These are phyloP conservation scores for Populus nigra DNA, from an alignment of 345 rosid genomes.

Conservation along the genomic window DNA sequence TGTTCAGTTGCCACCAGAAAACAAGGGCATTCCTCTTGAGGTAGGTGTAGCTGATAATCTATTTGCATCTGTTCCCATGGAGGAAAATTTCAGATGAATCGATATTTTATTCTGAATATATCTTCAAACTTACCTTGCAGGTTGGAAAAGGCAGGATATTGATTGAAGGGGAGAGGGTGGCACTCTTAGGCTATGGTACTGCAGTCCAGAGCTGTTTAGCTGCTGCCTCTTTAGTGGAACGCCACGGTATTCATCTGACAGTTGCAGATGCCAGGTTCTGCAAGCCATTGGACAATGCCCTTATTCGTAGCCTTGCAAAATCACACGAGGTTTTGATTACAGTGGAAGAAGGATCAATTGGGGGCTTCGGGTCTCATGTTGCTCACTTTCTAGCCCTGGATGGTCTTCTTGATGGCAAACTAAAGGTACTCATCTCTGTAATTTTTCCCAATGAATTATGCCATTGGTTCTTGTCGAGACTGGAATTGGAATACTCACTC, in stretches of 20 bases:
- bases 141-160: slow-evolving; percentile 80
- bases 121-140: slow-evolving; percentile 33
- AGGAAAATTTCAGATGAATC: neutral
- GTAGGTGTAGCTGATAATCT: slow-evolving; percentile 27
- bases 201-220: slow-evolving; percentile 89
- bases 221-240: slow-evolving; percentile 57
- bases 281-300: slow-evolving; percentile 76
- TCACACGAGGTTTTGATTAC: slow-evolving; percentile 81
- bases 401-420: slow-evolving; percentile 84
- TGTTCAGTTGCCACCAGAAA: slow-evolving; percentile 63
- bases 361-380: slow-evolving; percentile 95
- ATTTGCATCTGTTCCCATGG: neutral
- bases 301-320: slow-evolving; percentile 77
- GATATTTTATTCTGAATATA: neutral
- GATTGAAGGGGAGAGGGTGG: slow-evolving; percentile 87
- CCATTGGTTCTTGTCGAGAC: neutral
- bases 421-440: slow-evolving; percentile 53
- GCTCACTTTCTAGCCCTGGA: slow-evolving; percentile 90
- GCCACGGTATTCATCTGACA: slow-evolving; percentile 51
- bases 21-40: slow-evolving; percentile 86
- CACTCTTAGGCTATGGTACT: slow-evolving; percentile 78
- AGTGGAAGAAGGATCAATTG: slow-evolving; percentile 94
- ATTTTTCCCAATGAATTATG: neutral
- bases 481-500: neutral
- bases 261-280: slow-evolving; percentile 93